Evolutionary conservation across 257 asterid species (phyloP), one percentile per base, ranked within the genome.

Genomic region (Parsonsia alboflavescens): DNA sequence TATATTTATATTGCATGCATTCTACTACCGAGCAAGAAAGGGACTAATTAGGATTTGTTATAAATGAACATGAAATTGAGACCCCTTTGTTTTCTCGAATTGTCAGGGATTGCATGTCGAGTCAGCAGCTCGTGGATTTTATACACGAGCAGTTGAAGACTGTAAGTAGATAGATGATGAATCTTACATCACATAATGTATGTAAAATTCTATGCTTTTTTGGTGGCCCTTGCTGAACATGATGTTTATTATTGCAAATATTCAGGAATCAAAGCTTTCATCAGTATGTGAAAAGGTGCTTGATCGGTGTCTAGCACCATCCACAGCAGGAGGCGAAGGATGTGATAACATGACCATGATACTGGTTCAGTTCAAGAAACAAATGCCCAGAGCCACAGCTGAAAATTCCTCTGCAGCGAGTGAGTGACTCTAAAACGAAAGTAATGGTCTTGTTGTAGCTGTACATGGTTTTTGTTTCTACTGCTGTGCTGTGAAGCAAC

Each of bases 261-360:
- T n/a, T n/a, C n/a, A n/a, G 98, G 98, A 89, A 78, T 83, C 76
- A 36, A 88, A 85, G 85, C 96, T 92, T 56, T 92, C 96, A 10
- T 77, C 46, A 19, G 90, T 92, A 33, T 92, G 98, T 78, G 97
- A 90, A 80, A 89, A 85, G 74, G 94, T 90, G 49, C 84, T 92
- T 1, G 93, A 92, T 76, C 82, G 91, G 77, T 92, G 98, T 78
- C 86, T 90, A 33, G 97, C 98, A 0, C 98, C 97, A 24, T 83
- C 93, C n/a, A 90, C 97, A n/a, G 89, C 88, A 5, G 90, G 89
- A 74, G 97, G 94, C 9, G 97, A 90, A 85, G 98, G 98, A 69
- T 92, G 98, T 52, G 98, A 92, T 76, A 92, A 92, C 90, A 92
- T 92, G 98, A 90, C 98, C 30, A 92, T 92, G 97, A 90, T 92